Conservation (phyloP, 1,284 basidiomycete species). For the Boletellus deceptivus region DNA sequence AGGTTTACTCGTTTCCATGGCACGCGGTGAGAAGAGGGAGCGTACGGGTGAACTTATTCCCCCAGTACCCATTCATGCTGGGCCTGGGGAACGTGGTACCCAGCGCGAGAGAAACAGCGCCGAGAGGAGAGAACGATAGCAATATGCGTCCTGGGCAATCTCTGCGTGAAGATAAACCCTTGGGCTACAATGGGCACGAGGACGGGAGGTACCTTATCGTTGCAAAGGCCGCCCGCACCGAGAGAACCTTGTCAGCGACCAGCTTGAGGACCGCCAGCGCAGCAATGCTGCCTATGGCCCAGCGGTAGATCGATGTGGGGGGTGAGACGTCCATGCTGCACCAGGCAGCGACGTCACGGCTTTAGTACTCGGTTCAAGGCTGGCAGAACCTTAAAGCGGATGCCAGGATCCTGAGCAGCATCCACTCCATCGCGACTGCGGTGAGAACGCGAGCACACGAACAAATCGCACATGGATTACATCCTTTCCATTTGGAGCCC, state of each 20-base stretch:
- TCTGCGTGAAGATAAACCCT: conserved; percentile 8
- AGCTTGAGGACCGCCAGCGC: conserved; percentile 11
- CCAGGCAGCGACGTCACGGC: too few relatives aligned
- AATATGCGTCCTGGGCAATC: conserved; percentile 18
- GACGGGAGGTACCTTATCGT: conserved; percentile 22
- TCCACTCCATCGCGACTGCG: too few relatives aligned
- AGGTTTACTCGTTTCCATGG: background rate
- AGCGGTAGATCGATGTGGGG: conserved; percentile 9
- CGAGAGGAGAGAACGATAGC: conserved; percentile 37
- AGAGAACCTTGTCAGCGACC: conserved; percentile 10
- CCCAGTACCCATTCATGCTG: conserved; percentile 33
- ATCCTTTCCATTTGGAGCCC: too few relatives aligned
- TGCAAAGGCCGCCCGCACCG: conserved; percentile 18
- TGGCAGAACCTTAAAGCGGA: too few relatives aligned
- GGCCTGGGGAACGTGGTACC: conserved; percentile 35
- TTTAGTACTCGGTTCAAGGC: too few relatives aligned
- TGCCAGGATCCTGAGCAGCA: too few relatives aligned
- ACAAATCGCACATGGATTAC: too few relatives aligned
- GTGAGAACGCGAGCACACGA: too few relatives aligned
- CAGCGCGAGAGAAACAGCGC: conserved; percentile 21
- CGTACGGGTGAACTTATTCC: conserved; percentile 36
- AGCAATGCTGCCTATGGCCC: conserved; percentile 6
- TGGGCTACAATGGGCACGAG: background rate
- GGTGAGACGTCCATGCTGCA: conserved; percentile 11
- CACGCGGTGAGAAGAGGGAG: background rate